Evolutionary conservation across 306 rosid genomes (phyloP), one percentile per base, ranked within the genome.

Genomic region (Quercus cerris): DNA sequence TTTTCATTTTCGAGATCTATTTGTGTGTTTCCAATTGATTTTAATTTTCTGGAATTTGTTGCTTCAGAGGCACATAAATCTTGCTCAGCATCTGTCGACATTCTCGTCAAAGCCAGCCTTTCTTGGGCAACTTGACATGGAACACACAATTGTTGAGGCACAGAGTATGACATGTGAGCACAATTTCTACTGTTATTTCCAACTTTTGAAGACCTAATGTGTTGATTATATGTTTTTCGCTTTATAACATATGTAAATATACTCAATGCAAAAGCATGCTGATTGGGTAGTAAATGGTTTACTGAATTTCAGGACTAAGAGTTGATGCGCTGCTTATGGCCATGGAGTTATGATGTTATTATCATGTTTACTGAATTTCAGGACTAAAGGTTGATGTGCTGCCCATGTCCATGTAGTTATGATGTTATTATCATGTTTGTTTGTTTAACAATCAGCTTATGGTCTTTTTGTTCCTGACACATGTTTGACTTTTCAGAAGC

Each of bases 91-190:
- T n/a, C n/a, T n/a, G 82, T 81, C 96, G 56, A 91, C 90, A 17
- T 88, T 87, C 84, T 91, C 99, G 18, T 91, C 97, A 79, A 95
- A 95, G 90, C 90, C 98, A 81, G 84, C 96, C 58, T 95, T 95
- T 85, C 92, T 93, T 54, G 99, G 97, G 79, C 91, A 91, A 84
- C 98, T 95, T 77, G 99, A 95, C 86, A 95, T 95, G 92, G 97
- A 95, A 77, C 99, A 95, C 84, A 95, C 99, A 71, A 84, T 95
- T 77, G 62, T 95, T 56, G 98, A 95, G 91, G 91, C 89, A 74
- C 92, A 95, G 84, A 91, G 96, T 84, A 89, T 87, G 99, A 95
- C 82, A 84, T 93, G 99, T 95, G 87, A 91, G 97, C 75, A 76
- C 74, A 70, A 22, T 79, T 83, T 75, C 56, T 20, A 27, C 38